Conservation (phyloP, 2,329 filamentous ascomycete genomes). For the Aplosporella prunicola region DNA sequence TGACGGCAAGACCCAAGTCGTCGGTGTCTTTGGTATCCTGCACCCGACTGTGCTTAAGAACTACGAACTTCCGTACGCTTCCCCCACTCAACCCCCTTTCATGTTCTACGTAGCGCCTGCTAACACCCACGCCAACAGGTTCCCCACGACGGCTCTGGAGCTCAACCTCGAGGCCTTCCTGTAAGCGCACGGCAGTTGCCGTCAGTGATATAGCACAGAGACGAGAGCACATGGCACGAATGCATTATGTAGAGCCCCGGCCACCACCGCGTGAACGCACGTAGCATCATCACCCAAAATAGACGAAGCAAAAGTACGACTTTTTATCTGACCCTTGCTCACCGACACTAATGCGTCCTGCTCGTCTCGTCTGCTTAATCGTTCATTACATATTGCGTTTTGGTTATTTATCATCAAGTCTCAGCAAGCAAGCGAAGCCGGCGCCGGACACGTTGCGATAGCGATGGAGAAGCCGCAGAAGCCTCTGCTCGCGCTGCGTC, state of each 20-base stretch:
- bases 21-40: slow-evolving; percentile 88
- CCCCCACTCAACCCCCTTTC: background rate
- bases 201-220: background rate
- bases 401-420: no score
- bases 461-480: no score
- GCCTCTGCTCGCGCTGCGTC: no score
- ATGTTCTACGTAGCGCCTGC: no score
- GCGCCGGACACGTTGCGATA: no score
- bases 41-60: slow-evolving; percentile 90
- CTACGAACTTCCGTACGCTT: slow-evolving; percentile 68
- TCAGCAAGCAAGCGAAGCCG: no score
- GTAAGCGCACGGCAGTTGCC: slow-evolving; percentile 32
- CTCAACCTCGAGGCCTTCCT: slow-evolving; percentile 91
- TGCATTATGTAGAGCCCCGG: slow-evolving; percentile 1
- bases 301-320: slow-evolving; percentile 4
- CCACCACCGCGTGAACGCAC: background rate
- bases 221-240: background rate
- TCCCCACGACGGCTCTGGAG: slow-evolving; percentile 88
- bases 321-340: no score
- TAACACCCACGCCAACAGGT: no score
- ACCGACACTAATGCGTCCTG: no score
- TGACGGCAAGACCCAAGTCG: slow-evolving; percentile 60
- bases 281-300: slow-evolving; percentile 3
- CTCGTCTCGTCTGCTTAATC: no score
- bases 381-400: no score